phyloP scores from a whole-genome alignment of 2,329 filamentous ascomycete genomes.

The Ceratocystis diversiconidia region DNA sequence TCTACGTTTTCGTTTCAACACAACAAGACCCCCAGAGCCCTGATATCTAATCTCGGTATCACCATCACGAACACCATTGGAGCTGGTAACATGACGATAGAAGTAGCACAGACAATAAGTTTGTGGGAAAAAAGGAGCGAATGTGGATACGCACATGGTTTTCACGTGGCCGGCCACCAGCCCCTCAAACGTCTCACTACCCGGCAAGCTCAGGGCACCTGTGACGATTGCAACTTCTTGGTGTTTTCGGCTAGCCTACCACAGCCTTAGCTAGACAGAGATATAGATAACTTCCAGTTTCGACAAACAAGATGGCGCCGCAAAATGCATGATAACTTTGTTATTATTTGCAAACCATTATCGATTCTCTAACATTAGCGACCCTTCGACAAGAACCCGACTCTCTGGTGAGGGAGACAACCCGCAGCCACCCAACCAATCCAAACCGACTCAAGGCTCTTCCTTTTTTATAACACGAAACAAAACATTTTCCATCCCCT shows the following conservation, averaged over 20 bases:
- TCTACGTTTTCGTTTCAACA: background rate
- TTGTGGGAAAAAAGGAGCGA: background rate
- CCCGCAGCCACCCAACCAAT: background rate
- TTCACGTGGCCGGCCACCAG: background rate
- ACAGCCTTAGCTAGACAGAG: background rate
- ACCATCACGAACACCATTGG: background rate
- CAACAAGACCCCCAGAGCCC: background rate
- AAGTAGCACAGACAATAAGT: background rate
- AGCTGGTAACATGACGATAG: background rate
- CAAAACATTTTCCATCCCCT: background rate
- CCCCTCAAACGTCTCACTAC: constrained; percentile 1
- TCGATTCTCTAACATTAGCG: too few species aligned
- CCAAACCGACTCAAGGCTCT: background rate
- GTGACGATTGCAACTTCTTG: constrained; percentile 4
- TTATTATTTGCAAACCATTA: background rate
- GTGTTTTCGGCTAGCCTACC: background rate
- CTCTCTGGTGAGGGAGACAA: background rate
- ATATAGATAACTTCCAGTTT: background rate
- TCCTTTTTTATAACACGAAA: constrained; percentile 4
- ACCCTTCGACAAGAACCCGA: background rate
- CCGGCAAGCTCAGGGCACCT: background rate
- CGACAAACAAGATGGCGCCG: background rate
- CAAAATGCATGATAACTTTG: background rate
- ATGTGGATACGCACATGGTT: constrained; percentile 1
- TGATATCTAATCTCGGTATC: background rate